Percentiles rank a stretch among this genome's conserved stretches.
Evolutionary conservation across 2,329 filamentous ascomycete species (phyloP).

Genomic region (Aspergillus quadrilineatus): DNA sequence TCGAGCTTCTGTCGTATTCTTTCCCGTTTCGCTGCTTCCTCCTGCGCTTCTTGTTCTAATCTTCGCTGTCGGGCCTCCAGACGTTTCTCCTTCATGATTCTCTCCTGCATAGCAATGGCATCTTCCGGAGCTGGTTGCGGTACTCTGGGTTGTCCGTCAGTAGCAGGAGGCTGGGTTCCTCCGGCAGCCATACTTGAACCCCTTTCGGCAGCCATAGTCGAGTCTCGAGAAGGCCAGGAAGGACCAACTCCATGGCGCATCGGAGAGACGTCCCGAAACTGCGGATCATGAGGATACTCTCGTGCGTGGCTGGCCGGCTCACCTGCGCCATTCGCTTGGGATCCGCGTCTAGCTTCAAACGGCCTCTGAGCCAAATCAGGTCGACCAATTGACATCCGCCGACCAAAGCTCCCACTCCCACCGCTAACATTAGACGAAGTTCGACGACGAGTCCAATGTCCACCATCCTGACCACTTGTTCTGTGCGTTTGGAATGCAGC

Average conservation of each 20-base stretch:
- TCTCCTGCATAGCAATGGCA: slow-evolving; percentile 55
- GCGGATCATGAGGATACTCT: slow-evolving; percentile 26
- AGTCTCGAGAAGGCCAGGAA: slow-evolving; percentile 31
- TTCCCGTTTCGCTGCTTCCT: slow-evolving; percentile 59
- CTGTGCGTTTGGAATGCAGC: slow-evolving; percentile 80
- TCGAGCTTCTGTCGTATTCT: slow-evolving; percentile 58
- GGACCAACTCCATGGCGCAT: slow-evolving; percentile 28
- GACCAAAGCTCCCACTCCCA: slow-evolving; percentile 69
- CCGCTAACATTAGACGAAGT: slow-evolving; percentile 91
- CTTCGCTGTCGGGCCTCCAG: slow-evolving; percentile 56
- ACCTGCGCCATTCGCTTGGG: slow-evolving; percentile 37
- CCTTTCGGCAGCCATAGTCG: slow-evolving; percentile 30
- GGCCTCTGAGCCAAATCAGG: slow-evolving; percentile 43
- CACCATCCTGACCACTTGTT: slow-evolving; percentile 62
- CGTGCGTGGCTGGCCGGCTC: slow-evolving; percentile 33
- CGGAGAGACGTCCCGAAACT: slow-evolving; percentile 22
- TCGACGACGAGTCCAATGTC: slow-evolving; percentile 70
- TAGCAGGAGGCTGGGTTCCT: slow-evolving; percentile 19
- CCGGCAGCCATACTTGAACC: slow-evolving; percentile 22
- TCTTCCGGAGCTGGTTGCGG: slow-evolving; percentile 35
- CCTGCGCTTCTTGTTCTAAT: slow-evolving; percentile 55
- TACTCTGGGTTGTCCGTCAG: slow-evolving; percentile 20
- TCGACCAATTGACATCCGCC: slow-evolving; percentile 60
- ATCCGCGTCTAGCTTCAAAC: slow-evolving; percentile 41
- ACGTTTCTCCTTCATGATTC: slow-evolving; percentile 61